Evolutionary conservation across 2,329 filamentous ascomycete genomes (phyloP).

Genomic region (Teratosphaeria pseudoeucalypti): DNA sequence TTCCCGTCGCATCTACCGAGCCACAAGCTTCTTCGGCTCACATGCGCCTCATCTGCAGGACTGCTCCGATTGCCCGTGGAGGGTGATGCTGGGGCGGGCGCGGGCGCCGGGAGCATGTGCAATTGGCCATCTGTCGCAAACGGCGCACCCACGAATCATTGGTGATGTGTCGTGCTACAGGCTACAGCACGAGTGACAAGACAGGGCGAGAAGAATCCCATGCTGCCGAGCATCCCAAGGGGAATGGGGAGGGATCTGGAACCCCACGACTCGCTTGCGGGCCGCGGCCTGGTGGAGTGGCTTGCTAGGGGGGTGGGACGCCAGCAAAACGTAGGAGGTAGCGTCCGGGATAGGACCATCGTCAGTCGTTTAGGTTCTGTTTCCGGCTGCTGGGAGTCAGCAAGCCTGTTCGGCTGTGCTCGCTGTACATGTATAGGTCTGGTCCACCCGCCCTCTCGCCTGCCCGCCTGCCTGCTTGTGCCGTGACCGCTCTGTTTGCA

Average conservation of each 20-base stretch:
- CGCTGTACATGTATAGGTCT: not conserved
- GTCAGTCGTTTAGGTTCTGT: not conserved
- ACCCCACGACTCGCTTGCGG: not conserved
- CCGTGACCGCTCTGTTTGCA: not conserved
- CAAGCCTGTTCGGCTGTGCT: not conserved
- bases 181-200: not conserved
- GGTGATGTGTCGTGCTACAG: not conserved
- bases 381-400: not conserved
- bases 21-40: not conserved
- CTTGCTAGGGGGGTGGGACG: not conserved
- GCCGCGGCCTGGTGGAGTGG: not conserved
- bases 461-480: not conserved
- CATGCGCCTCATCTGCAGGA: not conserved
- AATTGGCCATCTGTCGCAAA: not conserved
- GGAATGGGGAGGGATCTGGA: not conserved
- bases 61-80: not conserved
- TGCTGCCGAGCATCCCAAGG: not conserved
- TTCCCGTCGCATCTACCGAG: not conserved
- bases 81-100: not conserved
- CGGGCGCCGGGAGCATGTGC: not conserved
- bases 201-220: not conserved
- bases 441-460: not conserved
- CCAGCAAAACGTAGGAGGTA: not conserved
- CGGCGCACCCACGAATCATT: not conserved
- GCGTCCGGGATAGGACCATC: not conserved